Conservation (phyloP, 495 filamentous ascomycete genomes). For the Usnea hakonensis region DNA sequence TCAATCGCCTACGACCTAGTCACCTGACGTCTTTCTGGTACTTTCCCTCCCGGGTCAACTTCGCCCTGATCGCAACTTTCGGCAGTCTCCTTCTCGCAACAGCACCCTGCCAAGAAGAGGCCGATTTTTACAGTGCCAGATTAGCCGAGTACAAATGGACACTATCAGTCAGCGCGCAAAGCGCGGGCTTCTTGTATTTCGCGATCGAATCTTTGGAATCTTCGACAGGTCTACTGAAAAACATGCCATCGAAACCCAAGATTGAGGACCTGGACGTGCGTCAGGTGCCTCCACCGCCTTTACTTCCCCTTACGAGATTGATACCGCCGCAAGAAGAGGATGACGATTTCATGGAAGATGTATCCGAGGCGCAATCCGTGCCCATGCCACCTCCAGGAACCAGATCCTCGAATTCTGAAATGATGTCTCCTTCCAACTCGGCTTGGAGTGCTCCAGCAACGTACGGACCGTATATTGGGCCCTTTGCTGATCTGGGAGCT, state of each 20-base stretch:
- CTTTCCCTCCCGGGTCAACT: slow-evolving; percentile 45
- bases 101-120: slow-evolving; percentile 77
- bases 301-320: slow-evolving; percentile 16
- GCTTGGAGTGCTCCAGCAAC: slow-evolving; percentile 15
- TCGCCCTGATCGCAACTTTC: slow-evolving; percentile 49
- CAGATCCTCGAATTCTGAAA: slow-evolving; percentile 4
- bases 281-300: slow-evolving; percentile 17
- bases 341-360: slow-evolving; percentile 17
- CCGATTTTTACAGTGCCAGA: slow-evolving; percentile 85
- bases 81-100: slow-evolving; percentile 74
- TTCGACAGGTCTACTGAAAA: slow-evolving; percentile 38
- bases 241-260: slow-evolving; percentile 41
- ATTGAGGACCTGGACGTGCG: slow-evolving; percentile 37
- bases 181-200: slow-evolving; percentile 59
- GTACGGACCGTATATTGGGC: slow-evolving; percentile 17
- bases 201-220: slow-evolving; percentile 44
- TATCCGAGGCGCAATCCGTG: slow-evolving; percentile 7
- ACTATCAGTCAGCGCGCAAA: slow-evolving; percentile 72
- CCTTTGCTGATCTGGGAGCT: slow-evolving; percentile 19
- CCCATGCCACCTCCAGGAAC: slow-evolving; percentile 4
- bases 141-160: slow-evolving; percentile 93
- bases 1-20: slow-evolving; percentile 47
- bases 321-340: slow-evolving; percentile 18
- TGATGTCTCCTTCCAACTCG: slow-evolving; percentile 13
- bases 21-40: slow-evolving; percentile 53